Conservation (phyloP, 164 flowering plant species). For the Annona cherimola region DNA sequence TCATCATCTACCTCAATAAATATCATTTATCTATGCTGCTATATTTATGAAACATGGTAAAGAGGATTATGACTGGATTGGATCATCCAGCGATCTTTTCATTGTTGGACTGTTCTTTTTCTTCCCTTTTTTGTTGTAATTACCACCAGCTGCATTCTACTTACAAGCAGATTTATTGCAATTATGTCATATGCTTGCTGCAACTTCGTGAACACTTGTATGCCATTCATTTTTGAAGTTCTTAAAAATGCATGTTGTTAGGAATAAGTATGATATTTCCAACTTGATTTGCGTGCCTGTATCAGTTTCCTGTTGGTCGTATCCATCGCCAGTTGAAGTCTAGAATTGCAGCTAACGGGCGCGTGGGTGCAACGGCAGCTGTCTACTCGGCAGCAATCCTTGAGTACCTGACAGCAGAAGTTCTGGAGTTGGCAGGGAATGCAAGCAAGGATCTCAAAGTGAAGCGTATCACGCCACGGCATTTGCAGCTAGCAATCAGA, state of each 20-base stretch:
- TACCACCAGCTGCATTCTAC: too few species aligned
- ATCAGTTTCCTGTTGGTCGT: conserved; percentile 83
- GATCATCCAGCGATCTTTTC: too few species aligned
- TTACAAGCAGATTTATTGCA: too few species aligned
- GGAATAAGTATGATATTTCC: neutral
- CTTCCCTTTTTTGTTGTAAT: too few species aligned
- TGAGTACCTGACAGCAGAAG: conserved; percentile 89
- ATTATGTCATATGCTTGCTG: too few species aligned
- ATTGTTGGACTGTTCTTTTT: too few species aligned
- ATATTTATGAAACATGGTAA: too few species aligned
- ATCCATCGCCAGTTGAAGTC: conserved; percentile 77
- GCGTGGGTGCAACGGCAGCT: conserved; percentile 94
- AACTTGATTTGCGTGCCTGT: neutral
- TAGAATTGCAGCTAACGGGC: conserved; percentile 68
- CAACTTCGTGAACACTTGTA: neutral
- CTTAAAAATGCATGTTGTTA: too few species aligned
- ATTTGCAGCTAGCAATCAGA: conserved; percentile 89
- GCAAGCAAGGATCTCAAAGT: conserved; percentile 95
- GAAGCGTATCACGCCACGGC: conserved; percentile 92
- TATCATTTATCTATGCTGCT: too few species aligned
- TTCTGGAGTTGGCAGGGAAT: conserved; percentile 86
- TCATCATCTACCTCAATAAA: too few species aligned
- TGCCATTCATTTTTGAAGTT: too few species aligned
- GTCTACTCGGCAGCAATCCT: conserved; percentile 90
- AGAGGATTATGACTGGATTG: too few species aligned